Evolutionary conservation across 2,329 filamentous ascomycete species (phyloP), one percentile per base, ranked within the genome.

Genomic region (Colletotrichum sublineola): DNA sequence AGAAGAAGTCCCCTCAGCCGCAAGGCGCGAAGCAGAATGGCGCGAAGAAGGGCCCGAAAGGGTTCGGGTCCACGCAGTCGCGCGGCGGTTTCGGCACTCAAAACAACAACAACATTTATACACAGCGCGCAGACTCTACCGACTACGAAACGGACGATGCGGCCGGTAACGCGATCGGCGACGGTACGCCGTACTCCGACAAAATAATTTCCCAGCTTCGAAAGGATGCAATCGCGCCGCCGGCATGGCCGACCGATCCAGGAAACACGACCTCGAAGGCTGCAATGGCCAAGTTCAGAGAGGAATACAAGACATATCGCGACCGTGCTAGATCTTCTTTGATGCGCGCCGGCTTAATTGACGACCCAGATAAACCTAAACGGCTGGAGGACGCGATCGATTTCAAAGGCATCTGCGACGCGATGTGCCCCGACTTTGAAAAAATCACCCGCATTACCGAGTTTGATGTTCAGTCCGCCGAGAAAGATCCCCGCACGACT

Each of bases 391-490:
- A 92, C 77, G 91, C 91, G 8, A 89, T 92, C 60, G 86, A 88
- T 53, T 93, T 93, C 77, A 90, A 90, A 77, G 91, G 91, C 18
- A 91, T 90, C 57, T 92, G 90, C 76, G 89, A 92, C 76, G 88
- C 91, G 36, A 92, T 92, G 90, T 93, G 91, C 73, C 91, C 91
- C 6, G 88, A 91, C 74, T 92, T 88, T 79, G 91, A 93, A 78
- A 88, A 88, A 78, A 86, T 91, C 44, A 88, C 85, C 62, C 86
- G 90, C 73, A 91, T 92, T 68, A 87, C 87, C 60, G 89, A 92
- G 77, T 83, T 85, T 75, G 88, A 92, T 73, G 85, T 91, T 31
- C 86, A 88, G 74, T 81, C 81, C 8, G 83, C 87, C 8, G 90
- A 92, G 76, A 90, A 88, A 76, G 83, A 84, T 67, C 74, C 80